Conservation (phyloP, 2,329 filamentous ascomycete genomes). For the Massarina eburnea region DNA sequence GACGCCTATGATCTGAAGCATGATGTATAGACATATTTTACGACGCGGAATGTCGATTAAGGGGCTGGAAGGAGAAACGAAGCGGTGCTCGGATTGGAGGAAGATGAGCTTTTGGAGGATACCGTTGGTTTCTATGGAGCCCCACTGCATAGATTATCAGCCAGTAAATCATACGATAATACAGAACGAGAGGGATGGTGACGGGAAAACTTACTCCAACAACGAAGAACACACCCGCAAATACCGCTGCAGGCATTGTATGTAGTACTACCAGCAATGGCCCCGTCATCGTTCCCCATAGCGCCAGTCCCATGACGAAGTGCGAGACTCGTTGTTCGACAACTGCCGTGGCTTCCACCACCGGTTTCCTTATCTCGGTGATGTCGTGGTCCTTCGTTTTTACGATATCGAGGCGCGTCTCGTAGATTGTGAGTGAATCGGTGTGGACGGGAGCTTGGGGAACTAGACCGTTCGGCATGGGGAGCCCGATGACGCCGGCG, state of each 20-base stretch:
- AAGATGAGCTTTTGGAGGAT: constrained; percentile 54
- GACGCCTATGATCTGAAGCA: constrained; percentile 53
- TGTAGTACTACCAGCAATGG: constrained; percentile 53
- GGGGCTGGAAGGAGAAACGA: constrained; percentile 51
- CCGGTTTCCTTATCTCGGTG: constrained; percentile 47
- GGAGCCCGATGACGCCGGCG: constrained; percentile 54
- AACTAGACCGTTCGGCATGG: constrained; percentile 57
- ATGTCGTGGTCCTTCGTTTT: constrained; percentile 45
- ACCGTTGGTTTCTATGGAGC: constrained; percentile 50
- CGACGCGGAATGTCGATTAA: constrained; percentile 46
- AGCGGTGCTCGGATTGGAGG: constrained; percentile 49
- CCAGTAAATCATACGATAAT: no score
- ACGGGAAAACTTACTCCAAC: constrained; percentile 49
- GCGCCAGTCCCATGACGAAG: constrained; percentile 56
- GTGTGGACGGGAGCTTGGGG: constrained; percentile 60
- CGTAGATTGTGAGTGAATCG: constrained; percentile 51
- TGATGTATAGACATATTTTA: constrained; percentile 53
- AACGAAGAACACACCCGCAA: constrained; percentile 58
- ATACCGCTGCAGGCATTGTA: constrained; percentile 55
- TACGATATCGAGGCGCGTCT: constrained; percentile 37
- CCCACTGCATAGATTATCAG: constrained; percentile 37
- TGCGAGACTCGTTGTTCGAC: constrained; percentile 57
- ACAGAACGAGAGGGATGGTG: background rate
- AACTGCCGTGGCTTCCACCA: constrained; percentile 49
- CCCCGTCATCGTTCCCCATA: constrained; percentile 58